These are phyloP conservation scores for Somion occarium DNA, from an alignment of 1,284 basidiomycete species.

Conservation along the genomic window DNA sequence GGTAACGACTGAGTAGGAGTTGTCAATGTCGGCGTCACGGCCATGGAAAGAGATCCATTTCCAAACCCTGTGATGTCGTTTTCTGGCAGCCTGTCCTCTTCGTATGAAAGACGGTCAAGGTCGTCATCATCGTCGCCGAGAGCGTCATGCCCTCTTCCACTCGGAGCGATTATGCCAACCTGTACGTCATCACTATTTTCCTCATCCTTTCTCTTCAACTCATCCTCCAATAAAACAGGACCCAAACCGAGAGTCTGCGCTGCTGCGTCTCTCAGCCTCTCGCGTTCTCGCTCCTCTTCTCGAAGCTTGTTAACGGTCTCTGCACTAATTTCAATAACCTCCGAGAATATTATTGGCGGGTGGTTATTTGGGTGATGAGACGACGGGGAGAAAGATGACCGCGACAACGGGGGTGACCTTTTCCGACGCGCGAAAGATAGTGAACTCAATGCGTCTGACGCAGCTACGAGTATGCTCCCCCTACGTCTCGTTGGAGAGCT, in stretches of 20 bases:
- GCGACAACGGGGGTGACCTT: constrained; percentile 33
- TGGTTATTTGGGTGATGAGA: background rate
- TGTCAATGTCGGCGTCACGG: background rate
- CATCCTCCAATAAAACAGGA: constrained; percentile 27
- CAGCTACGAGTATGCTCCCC: constrained; percentile 47
- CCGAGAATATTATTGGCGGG: constrained; percentile 44
- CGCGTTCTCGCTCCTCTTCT: constrained; percentile 53
- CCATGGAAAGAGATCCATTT: background rate
- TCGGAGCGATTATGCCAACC: background rate
- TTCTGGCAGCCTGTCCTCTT: constrained; percentile 4
- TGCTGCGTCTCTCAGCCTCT: constrained; percentile 65
- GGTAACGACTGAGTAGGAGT: background rate
- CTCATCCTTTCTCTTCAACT: constrained; percentile 8
- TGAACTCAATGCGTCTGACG: constrained; percentile 53
- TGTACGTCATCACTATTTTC: background rate
- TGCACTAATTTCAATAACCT: constrained; percentile 69
- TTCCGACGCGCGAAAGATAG: constrained; percentile 39
- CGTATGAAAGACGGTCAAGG: background rate
- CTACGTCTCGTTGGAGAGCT: constrained; percentile 21
- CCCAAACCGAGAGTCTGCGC: constrained; percentile 69
- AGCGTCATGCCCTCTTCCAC: background rate
- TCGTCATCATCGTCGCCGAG: background rate
- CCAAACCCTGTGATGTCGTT: constrained; percentile 5
- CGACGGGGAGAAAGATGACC: constrained; percentile 12
- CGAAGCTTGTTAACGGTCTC: constrained; percentile 29